Evolutionary conservation across 2,329 filamentous ascomycete species (phyloP), one percentile per base, ranked within the genome.

Genomic region (Fonsecaea monophora): DNA sequence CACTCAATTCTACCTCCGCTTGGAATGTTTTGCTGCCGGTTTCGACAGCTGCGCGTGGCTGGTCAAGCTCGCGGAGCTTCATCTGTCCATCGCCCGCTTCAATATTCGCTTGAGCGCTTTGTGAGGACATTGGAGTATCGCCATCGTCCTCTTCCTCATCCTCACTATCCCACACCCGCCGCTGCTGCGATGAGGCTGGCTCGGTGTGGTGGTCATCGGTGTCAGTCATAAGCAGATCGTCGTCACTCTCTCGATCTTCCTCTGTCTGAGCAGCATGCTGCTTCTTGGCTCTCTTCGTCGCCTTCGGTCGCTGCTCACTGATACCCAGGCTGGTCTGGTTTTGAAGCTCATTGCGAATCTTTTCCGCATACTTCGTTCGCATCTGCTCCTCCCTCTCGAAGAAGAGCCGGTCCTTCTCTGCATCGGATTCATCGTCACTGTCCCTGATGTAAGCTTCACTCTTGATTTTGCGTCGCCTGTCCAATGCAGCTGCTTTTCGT

Each of bases 341-440:
- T 64, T 81, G 80, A 65, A 87, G 81, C 15, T 81, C 80, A 37
- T 81, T 78, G 34, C 78, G 79, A 60, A 84, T 85, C 32, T 61
- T 50, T 12, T 48, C 59, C 32, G 50, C 45, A 53, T 48, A 61
- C 56, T 85, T 85, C 70, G 87, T 83, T 57, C 91, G 83, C 67
- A 90, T 83, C 70, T 85, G 81, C 77, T 89, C 88, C 78, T 97
- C 94, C 15, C 86, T 84, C 2, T 85, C 88, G 78, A 94, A 97
- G 79, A 97, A 97, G 21, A 86, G 87, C 25, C 76, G 82, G 78
- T 91, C 87, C 64, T 87, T 86, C 55, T 93, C 92, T 38, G 86
- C 88, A 74, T 97, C 92, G n/a, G 86, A 89, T 72, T 97, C 93
- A 61, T 98, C 95, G 75, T 98, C 95, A 71, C 90, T 92, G 42